phyloP scores from a whole-genome alignment of 345 rosid species.

The Lumnitzera littorea region DNA sequence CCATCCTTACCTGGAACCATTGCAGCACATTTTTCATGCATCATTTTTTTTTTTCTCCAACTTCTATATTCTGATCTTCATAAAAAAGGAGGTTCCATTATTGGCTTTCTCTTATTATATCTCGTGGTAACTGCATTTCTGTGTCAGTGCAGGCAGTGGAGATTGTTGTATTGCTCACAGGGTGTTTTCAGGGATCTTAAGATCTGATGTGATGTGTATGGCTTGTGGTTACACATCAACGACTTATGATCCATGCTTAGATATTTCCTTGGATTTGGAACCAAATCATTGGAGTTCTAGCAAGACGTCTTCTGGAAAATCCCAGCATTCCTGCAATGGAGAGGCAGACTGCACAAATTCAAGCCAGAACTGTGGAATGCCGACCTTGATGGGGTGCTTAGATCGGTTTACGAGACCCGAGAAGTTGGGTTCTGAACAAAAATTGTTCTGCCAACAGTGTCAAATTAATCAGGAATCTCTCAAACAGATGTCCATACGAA shows the following conservation, averaged over 20 bases:
- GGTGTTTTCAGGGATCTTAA: constrained; percentile 50
- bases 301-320: constrained; percentile 21
- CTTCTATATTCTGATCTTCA: no score
- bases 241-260: constrained; percentile 57
- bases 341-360: constrained; percentile 31
- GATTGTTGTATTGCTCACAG: constrained; percentile 55
- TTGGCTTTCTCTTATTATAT: not conserved
- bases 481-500: constrained; percentile 67
- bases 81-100: not conserved
- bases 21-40: no score
- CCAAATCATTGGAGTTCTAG: constrained; percentile 31
- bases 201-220: constrained; percentile 70
- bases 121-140: constrained; percentile 3
- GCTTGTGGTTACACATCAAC: constrained; percentile 64
- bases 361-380: constrained; percentile 28
- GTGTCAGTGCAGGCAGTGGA: constrained; percentile 34
- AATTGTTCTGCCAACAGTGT: constrained; percentile 66
- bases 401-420: constrained; percentile 58
- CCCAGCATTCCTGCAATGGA: constrained; percentile 36
- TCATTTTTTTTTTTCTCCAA: no score
- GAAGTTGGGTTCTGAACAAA: constrained; percentile 63
- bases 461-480: constrained; percentile 61
- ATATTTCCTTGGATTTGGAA: constrained; percentile 54
- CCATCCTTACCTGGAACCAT: no score
- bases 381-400: constrained; percentile 55